Evolutionary conservation across 1,139 yeast genomes (phyloP).

Genomic region (Nematodospora anomalae): DNA sequence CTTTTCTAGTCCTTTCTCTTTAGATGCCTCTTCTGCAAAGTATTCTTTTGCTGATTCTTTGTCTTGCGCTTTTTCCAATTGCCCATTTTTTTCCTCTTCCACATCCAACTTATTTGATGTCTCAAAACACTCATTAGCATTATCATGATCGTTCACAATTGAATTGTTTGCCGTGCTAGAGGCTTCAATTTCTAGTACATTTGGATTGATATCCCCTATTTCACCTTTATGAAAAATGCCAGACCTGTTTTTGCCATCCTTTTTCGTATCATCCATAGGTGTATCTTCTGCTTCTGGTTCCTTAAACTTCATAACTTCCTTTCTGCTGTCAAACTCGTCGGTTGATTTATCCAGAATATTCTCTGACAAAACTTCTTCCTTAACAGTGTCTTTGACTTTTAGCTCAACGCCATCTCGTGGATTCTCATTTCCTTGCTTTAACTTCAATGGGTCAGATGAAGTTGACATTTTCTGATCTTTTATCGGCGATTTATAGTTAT

Average conservation of each 20-base stretch:
- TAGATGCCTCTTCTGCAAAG: slow-evolving; percentile 1
- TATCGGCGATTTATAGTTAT: background rate
- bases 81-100: background rate
- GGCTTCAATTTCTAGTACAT: slow-evolving; percentile 7
- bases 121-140: slow-evolving; percentile 5
- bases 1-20: background rate
- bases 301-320: background rate
- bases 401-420: background rate
- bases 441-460: background rate
- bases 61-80: background rate
- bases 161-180: slow-evolving; percentile 10
- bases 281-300: background rate
- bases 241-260: background rate
- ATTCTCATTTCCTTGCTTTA: background rate
- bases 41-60: background rate
- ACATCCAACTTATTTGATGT: background rate
- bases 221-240: background rate
- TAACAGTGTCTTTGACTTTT: background rate
- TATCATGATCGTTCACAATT: slow-evolving; percentile 6
- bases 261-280: background rate
- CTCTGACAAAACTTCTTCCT: background rate
- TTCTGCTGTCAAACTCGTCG: background rate
- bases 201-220: background rate
- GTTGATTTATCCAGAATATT: background rate
- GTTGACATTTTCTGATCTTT: background rate